Evolutionary conservation across 495 filamentous ascomycete genomes (phyloP), one percentile per base, ranked within the genome.

Genomic region (Neohortaea acidophila): DNA sequence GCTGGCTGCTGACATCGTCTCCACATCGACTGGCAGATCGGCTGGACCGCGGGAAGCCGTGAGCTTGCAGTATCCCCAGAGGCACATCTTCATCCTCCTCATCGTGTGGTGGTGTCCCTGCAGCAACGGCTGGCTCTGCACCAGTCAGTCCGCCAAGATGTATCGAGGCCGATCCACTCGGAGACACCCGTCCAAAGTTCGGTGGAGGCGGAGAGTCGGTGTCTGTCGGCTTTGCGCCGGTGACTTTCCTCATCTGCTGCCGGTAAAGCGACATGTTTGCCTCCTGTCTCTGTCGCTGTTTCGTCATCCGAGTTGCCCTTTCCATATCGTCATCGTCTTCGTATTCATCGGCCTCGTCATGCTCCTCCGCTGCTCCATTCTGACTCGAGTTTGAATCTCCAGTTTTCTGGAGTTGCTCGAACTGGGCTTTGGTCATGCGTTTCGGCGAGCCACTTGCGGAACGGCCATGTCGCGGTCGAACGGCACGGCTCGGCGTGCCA

Each of bases 191-290:
- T n/a, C 44, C 44, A 22, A 52, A 20, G 2, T 33, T 27, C 3
- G 44, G 40, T 2, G 51, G 47, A 10, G 21, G 15, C 3, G 15
- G 45, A 27, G 19, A 22, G 10, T 27, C 46, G 32, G 31, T 44
- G 37, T 43, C 54, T 48, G 35, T 35, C 17, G 67, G 59, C 48
- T 38, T 36, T 21, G 83, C 81, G 33, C 86, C 86, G 6, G 84
- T 92, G 14, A 91, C 78, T 53, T 93, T 94, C 82, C 84, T 91
- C 84, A 94, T 92, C 55, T 87, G 79, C 54, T 94, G 87, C 32
- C 89, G 73, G 54, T 93, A 92, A 6, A 94, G 76, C 10, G 84
- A 66, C 56, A 94, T 69, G 55, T 91, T 83, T 8, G 86, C 87
- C 53, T 93, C 84, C 50, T 94, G 85, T 60, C 87, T 91, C 41